Evolutionary conservation across 345 rosid genomes (phyloP), one percentile per base, ranked within the genome.

Genomic region (Acer yangbiense): DNA sequence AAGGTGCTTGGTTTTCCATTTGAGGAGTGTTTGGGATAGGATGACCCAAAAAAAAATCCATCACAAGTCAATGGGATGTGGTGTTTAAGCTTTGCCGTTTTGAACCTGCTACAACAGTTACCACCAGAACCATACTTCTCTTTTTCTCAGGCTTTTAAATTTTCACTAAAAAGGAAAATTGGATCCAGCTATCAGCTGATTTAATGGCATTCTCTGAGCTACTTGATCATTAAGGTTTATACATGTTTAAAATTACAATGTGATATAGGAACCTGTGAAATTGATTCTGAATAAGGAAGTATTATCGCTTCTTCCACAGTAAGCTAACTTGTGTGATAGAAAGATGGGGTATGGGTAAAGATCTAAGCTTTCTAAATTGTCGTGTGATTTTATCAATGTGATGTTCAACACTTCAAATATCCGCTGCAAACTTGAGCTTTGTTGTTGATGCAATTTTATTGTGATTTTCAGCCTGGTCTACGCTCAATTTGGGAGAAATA

Each of bases 401-500:
- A 76, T 66, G 62, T 43, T 1, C 18, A 18, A 64, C 18, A 29
- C 23, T 41, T 1, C 57, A 39, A 18, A 54, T 17, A 43, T 57
- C 67, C 72, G 7, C 54, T 76, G 77, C 60, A 63, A 57, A 64
- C 20, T 39, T 69, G 29, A 48, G 50, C 72, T 70, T 67, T 43
- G 46, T 77, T 35, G 68, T 65, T 79, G 52, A 65, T 71, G 57
- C 18, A 17, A 65, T 14, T 9, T 63, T 57, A 64, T 57, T 75
- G 13, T 68, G 81, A 55, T 75, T 79, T 61, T 44, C 89, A 97
- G 99, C 91, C 89, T 83, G 99, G 99, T 69, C 95, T 97, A 46
- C 92, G 98, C 68, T 89, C 99, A 4, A 94, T 97, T 77, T 97
- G 99, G 99, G 99, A 97, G 86, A 97, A 97, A 85, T 97, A 97